Conservation (phyloP, 352 stramenopile species). For the Pythium graminicola region DNA sequence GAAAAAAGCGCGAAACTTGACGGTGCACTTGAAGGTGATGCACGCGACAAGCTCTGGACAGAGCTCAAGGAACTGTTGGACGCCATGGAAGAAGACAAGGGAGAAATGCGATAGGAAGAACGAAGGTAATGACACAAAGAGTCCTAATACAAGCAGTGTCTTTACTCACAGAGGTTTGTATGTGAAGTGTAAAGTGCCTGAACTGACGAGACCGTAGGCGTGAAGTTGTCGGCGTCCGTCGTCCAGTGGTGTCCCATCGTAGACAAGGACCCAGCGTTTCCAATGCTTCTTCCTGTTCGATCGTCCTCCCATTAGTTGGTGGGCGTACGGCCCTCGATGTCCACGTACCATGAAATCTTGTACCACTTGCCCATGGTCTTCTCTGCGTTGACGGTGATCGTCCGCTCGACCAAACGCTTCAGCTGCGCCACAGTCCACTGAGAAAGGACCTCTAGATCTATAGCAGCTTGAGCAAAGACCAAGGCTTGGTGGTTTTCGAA, state of each 20-base stretch:
- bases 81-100: constrained; percentile 78
- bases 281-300: constrained; percentile 15
- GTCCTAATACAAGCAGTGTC: too few species aligned
- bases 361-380: background rate
- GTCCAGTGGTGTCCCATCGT: constrained; percentile 3
- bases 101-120: constrained; percentile 51
- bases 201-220: background rate
- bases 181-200: constrained; percentile 1
- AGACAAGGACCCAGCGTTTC: constrained; percentile 9
- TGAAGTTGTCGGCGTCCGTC: constrained; percentile 8
- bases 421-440: constrained; percentile 13
- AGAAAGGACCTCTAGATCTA: constrained; percentile 8
- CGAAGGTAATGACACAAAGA: background rate
- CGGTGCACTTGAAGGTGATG: constrained; percentile 84
- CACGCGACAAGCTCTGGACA: constrained; percentile 64
- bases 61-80: constrained; percentile 64
- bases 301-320: too few species aligned
- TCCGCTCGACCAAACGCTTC: constrained; percentile 11
- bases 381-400: background rate
- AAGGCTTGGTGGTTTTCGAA: too few species aligned
- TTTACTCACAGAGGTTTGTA: too few species aligned
- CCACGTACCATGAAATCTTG: constrained; percentile 8
- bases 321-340: too few species aligned
- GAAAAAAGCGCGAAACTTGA: constrained; percentile 85
- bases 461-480: background rate